A percentile compares a stretch with the other conserved stretches of the same genome.
Conservation (phyloP, 1,284 basidiomycete species). For the Pterulicium gracile region DNA sequence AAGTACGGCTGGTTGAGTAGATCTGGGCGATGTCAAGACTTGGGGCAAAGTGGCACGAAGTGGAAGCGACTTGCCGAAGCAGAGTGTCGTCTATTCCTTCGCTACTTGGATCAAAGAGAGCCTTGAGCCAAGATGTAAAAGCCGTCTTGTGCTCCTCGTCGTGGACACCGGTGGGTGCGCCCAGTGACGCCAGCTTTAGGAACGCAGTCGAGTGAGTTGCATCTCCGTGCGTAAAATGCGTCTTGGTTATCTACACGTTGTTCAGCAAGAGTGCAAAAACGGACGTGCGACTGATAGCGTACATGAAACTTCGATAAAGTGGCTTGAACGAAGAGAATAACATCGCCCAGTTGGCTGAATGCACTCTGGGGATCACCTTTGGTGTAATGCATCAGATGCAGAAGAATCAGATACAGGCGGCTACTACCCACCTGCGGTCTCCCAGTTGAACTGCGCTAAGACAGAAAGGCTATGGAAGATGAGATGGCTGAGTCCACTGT, state of each 20-base stretch:
- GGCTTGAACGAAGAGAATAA: constrained; percentile 63
- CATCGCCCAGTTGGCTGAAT: constrained; percentile 61
- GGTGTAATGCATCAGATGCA: constrained; percentile 7
- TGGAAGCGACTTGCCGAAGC: constrained; percentile 36
- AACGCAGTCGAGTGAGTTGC: constrained; percentile 38
- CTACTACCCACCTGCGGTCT: constrained; percentile 68
- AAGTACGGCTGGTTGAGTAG: constrained; percentile 57
- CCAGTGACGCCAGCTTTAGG: constrained; percentile 35
- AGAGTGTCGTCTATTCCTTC: constrained; percentile 78
- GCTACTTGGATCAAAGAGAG: constrained; percentile 62
- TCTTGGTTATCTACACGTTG: constrained; percentile 21
- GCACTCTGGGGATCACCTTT: constrained; percentile 74
- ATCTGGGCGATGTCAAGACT: constrained; percentile 25
- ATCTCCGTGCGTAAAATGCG: constrained; percentile 28
- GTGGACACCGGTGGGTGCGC: constrained; percentile 31
- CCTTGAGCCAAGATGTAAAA: constrained; percentile 58
- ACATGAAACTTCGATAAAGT: constrained; percentile 54
- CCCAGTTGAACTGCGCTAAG: constrained; percentile 64
- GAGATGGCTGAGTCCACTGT: constrained; percentile 50
- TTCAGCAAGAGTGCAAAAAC: constrained; percentile 7
- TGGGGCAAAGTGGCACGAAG: neutral
- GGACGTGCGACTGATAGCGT: constrained; percentile 13
- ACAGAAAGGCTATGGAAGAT: constrained; percentile 50
- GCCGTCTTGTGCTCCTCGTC: constrained; percentile 37
- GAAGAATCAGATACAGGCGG: constrained; percentile 4